Evolutionary conservation across 805 yeast genomes (phyloP).

Genomic region (Wickerhamiella vanderwaltii): DNA sequence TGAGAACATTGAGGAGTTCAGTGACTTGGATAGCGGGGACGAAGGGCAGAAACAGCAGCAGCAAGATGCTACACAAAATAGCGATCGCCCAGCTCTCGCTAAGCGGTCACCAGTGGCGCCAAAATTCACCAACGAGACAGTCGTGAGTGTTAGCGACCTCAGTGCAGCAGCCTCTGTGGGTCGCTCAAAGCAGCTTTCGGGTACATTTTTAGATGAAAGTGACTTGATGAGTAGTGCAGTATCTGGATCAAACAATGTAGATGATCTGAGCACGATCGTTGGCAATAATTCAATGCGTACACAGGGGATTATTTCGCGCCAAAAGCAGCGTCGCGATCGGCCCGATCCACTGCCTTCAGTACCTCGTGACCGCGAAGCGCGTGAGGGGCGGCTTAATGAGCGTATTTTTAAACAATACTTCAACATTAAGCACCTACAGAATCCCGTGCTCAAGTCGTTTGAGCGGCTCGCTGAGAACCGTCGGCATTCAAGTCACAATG

Average conservation of each 20-base stretch:
- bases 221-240: constrained; percentile 21
- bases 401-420: constrained; percentile 11
- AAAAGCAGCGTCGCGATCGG: constrained; percentile 13
- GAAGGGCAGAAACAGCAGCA: not conserved
- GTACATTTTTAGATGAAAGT: constrained; percentile 19
- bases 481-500: not conserved
- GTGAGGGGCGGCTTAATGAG: constrained; percentile 2
- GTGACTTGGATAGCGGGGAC: constrained; percentile 11
- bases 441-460: constrained; percentile 10
- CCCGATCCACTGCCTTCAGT: not conserved
- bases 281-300: constrained; percentile 13
- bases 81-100: not conserved
- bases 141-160: constrained; percentile 16
- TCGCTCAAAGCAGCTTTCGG: not conserved
- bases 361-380: constrained; percentile 9
- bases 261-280: constrained; percentile 13
- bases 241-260: constrained; percentile 7
- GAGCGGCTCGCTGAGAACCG: not conserved
- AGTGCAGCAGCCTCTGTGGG: not conserved
- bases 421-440: constrained; percentile 6
- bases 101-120: constrained; percentile 20
- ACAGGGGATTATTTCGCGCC: constrained; percentile 1
- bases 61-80: not conserved
- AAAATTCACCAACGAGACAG: constrained; percentile 21
- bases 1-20: constrained; percentile 9